phyloP scores from a whole-genome alignment of 108 stramenopile genomes.

The Ochromonas danica region DNA sequence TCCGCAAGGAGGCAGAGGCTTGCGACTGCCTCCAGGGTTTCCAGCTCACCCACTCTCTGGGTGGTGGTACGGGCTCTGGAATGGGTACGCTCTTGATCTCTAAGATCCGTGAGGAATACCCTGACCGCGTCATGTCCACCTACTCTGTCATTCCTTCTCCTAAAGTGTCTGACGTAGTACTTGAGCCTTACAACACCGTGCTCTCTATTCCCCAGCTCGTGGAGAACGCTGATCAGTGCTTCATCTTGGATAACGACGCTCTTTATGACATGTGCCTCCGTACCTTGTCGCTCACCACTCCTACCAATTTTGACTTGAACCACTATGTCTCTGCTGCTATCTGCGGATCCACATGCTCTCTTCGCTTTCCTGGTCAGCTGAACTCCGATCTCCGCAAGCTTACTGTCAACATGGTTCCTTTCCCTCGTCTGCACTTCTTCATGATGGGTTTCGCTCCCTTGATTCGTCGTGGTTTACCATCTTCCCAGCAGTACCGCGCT shows the following conservation, averaged over 20 bases:
- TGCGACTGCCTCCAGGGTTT: constrained; percentile 39
- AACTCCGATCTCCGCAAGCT: constrained; percentile 77
- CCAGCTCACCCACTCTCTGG: constrained; percentile 43
- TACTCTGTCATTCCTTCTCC: constrained; percentile 42
- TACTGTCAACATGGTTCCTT: constrained; percentile 74
- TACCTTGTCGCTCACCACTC: constrained; percentile 70
- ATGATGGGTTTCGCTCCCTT: constrained; percentile 72
- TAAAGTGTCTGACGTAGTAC: constrained; percentile 71
- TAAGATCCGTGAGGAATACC: constrained; percentile 41
- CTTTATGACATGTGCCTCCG: constrained; percentile 68
- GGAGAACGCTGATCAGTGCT: constrained; percentile 45
- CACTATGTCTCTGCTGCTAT: constrained; percentile 71
- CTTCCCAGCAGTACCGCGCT: constrained; percentile 70
- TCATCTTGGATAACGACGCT: constrained; percentile 43
- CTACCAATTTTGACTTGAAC: constrained; percentile 73
- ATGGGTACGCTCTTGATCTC: constrained; percentile 44
- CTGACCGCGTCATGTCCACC: constrained; percentile 36
- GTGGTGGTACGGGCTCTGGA: constrained; percentile 42
- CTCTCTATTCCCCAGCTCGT: constrained; percentile 41
- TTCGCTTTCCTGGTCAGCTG: constrained; percentile 73
- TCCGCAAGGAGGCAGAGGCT: constrained; percentile 35
- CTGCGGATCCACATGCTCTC: constrained; percentile 70
- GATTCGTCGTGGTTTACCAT: constrained; percentile 56
- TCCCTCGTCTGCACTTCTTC: constrained; percentile 78
- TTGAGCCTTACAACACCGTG: constrained; percentile 72